Percentiles rank a stretch among this genome's conserved stretches.
Conservation (phyloP, 2,329 filamentous ascomycete genomes). For the Didymella exigua region DNA sequence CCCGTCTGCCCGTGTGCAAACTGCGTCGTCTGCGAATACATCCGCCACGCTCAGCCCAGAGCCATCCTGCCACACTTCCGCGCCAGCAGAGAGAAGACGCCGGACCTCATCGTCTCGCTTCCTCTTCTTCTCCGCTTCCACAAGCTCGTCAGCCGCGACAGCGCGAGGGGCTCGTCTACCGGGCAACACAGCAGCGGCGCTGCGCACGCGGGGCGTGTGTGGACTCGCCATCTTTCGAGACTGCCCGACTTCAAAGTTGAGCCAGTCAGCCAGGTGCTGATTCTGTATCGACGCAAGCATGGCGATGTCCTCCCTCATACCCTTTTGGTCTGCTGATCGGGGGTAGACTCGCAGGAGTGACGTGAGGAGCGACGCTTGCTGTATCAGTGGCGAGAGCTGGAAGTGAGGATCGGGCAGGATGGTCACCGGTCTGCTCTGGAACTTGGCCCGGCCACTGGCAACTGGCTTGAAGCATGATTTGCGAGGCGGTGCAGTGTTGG, state of each 20-base stretch:
- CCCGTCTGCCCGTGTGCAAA: too few species aligned
- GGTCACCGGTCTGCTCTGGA: neutral
- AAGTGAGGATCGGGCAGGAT: neutral
- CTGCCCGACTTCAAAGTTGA: conserved; percentile 7
- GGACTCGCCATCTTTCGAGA: neutral
- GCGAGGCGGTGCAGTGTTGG: neutral
- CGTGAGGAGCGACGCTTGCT: conserved; percentile 21
- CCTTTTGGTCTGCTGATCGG: conserved; percentile 15
- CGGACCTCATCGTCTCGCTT: conserved; percentile 21
- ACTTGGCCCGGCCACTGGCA: too few species aligned
- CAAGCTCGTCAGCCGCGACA: neutral
- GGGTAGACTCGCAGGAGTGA: conserved; percentile 27
- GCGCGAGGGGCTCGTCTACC: neutral
- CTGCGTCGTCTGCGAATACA: conserved; percentile 15
- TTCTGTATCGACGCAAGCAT: conserved; percentile 24
- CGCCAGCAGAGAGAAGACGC: conserved; percentile 18
- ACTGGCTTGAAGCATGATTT: neutral
- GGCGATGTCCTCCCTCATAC: conserved; percentile 27
- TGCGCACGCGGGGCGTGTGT: neutral
- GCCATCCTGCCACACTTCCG: conserved; percentile 29
- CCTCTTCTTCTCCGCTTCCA: neutral
- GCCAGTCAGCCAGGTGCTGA: conserved; percentile 24
- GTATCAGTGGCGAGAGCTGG: conserved; percentile 16
- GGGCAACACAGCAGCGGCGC: neutral
- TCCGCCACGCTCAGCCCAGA: conserved; percentile 24